Percentiles rank a stretch among this genome's conserved stretches.
Conservation (phyloP, 768 basidiomycete genomes). For the Pulveroboletus frians region DNA sequence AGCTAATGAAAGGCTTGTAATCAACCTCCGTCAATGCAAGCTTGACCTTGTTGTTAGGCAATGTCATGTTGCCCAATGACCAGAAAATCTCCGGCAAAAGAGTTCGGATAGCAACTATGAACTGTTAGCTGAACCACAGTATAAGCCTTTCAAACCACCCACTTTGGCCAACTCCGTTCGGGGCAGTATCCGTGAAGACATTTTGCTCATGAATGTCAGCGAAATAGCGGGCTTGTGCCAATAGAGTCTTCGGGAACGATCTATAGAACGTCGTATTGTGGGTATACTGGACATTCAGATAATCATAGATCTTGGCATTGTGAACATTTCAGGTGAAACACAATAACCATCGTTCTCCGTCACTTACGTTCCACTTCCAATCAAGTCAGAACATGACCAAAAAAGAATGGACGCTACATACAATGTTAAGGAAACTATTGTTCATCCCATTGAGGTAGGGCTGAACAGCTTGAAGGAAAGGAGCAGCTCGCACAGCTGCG, state of each 20-base stretch:
- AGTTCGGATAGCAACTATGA: conserved; percentile 72
- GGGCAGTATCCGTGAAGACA: conserved; percentile 59
- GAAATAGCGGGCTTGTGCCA: conserved; percentile 66
- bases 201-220: conserved; percentile 75
- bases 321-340: background rate
- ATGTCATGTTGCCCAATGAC: conserved; percentile 71
- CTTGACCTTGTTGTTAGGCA: conserved; percentile 68
- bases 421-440: conserved; percentile 59
- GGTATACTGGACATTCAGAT: conserved; percentile 64
- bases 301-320: conserved; percentile 60
- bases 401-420: conserved; percentile 32
- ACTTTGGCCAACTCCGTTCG: conserved; percentile 72
- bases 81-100: conserved; percentile 65
- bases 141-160: conserved; percentile 23
- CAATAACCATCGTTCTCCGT: background rate
- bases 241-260: conserved; percentile 61
- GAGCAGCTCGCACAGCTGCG: conserved; percentile 46
- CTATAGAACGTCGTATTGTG: conserved; percentile 79
- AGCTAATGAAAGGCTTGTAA: conserved; percentile 85
- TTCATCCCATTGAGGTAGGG: conserved; percentile 67
- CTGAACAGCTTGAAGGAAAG: conserved; percentile 60
- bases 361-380: conserved; percentile 67
- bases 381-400: conserved; percentile 7
- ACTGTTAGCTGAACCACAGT: background rate
- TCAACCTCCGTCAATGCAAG: conserved; percentile 71